These are phyloP conservation scores for Holtermannia corniformis DNA, from an alignment of 768 basidiomycete genomes.

Conservation along the genomic window DNA sequence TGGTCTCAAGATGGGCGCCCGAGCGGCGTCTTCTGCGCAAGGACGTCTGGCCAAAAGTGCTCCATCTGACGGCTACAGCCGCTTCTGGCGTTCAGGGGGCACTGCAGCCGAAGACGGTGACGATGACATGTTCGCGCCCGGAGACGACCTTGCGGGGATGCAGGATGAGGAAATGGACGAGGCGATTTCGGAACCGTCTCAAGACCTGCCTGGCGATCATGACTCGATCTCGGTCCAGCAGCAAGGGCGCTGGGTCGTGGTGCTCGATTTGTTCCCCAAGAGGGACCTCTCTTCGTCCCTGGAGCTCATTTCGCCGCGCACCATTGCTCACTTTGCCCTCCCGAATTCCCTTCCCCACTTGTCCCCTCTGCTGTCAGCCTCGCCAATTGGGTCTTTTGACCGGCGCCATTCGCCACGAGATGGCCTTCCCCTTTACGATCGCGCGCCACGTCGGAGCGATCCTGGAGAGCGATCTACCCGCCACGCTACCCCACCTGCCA, in stretches of 20 bases:
- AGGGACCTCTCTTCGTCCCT: background rate
- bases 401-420: background rate
- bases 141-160: too few relatives aligned
- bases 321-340: constrained; percentile 1
- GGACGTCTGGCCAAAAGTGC: constrained; percentile 23
- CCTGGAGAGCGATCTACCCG: background rate
- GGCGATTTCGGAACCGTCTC: background rate
- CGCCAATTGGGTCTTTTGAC: background rate
- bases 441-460: background rate
- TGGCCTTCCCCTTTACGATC: background rate
- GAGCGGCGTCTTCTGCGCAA: constrained; percentile 21
- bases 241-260: constrained; percentile 26
- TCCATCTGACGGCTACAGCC: constrained; percentile 20
- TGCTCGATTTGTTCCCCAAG: constrained; percentile 23
- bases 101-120: background rate
- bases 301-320: background rate
- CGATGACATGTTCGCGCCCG: too few relatives aligned
- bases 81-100: constrained; percentile 6
- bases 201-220: background rate
- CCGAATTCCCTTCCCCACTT: background rate
- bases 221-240: background rate
- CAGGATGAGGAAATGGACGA: constrained; percentile 11
- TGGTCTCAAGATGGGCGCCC: constrained; percentile 30
- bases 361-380: background rate
- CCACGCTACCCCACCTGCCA: background rate